Percentiles rank a stretch among this genome's conserved stretches.
phyloP scores from a whole-genome alignment of 2,329 filamentous ascomycete genomes.

The Fusarium redolens region DNA sequence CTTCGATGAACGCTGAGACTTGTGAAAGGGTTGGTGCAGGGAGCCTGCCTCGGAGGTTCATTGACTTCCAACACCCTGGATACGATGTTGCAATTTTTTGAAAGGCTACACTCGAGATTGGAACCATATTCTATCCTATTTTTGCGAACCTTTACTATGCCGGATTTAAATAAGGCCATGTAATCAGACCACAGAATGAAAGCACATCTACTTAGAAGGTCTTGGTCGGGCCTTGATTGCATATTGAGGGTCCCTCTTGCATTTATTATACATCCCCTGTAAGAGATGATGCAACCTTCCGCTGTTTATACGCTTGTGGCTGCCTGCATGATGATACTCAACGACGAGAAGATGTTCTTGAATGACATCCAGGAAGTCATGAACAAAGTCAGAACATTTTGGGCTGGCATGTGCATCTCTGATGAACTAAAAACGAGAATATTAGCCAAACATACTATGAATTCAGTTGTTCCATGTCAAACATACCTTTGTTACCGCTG shows the following conservation, averaged over 20 bases:
- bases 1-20: not conserved
- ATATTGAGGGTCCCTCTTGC: not conserved
- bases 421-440: not conserved
- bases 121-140: not conserved
- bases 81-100: not conserved
- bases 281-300: not conserved
- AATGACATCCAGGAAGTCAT: slow-evolving; percentile 9
- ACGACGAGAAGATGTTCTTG: not conserved
- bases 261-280: not conserved
- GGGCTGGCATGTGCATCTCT: not conserved
- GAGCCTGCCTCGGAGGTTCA: not conserved
- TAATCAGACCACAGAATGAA: not conserved
- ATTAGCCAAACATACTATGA: not conserved
- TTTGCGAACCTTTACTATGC: not conserved
- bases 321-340: not conserved
- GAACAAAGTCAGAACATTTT: slow-evolving; percentile 8
- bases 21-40: slow-evolving; percentile 9
- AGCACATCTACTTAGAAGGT: not conserved
- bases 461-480: not conserved
- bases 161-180: too few species aligned
- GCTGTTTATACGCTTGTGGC: not conserved
- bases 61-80: not conserved
- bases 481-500: slow-evolving; percentile 1
- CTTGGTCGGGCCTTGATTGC: not conserved
- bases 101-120: not conserved